phyloP scores from a whole-genome alignment of 352 stramenopile genomes.

The Thalassiosira hispida region DNA sequence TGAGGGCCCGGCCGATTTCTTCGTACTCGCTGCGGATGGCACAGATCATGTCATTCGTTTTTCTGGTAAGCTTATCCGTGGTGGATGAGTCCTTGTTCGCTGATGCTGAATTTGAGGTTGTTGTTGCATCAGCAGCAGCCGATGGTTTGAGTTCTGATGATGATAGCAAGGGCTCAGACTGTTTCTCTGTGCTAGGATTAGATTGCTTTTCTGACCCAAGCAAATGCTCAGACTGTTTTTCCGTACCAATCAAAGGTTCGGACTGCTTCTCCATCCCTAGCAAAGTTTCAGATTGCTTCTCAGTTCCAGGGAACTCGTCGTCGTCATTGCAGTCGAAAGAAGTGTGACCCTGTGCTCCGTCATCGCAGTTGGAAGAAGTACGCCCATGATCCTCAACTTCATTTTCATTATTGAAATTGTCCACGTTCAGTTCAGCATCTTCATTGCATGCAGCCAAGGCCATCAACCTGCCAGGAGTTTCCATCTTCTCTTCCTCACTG shows the following conservation, averaged over 20 bases:
- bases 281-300: conserved; percentile 23
- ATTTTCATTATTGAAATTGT: neutral
- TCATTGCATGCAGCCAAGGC: no score
- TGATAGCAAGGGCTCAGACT: conserved; percentile 10
- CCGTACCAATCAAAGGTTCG: conserved; percentile 16
- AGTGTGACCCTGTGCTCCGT: no score
- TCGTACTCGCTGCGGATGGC: conserved; percentile 37
- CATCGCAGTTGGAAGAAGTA: no score
- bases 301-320: conserved; percentile 7
- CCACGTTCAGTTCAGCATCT: neutral
- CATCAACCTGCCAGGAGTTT: neutral
- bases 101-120: neutral
- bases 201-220: neutral
- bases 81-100: neutral
- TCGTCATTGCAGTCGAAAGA: neutral
- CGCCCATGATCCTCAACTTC: neutral
- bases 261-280: conserved; percentile 33
- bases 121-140: neutral
- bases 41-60: conserved; percentile 36
- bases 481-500: neutral
- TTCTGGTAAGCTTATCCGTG: neutral
- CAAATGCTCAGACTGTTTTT: conserved; percentile 14
- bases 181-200: neutral
- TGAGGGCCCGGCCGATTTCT: conserved; percentile 46
- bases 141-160: conserved; percentile 5